phyloP scores from a whole-genome alignment of 352 stramenopile genomes.

The Phytophthora sp. region DNA sequence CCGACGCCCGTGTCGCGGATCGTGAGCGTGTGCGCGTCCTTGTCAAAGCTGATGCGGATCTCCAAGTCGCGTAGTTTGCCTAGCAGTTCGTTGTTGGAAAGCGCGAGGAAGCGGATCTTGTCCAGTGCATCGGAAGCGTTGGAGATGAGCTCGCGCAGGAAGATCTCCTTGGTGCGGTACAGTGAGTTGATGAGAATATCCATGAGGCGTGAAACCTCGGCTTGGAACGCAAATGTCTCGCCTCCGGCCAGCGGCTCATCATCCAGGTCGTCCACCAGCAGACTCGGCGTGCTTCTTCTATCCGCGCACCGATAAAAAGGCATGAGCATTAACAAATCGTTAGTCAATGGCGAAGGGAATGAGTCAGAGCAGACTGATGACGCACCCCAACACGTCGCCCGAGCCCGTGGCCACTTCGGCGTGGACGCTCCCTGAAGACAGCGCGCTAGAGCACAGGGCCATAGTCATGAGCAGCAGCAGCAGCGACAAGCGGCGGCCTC shows the following conservation, averaged over 20 bases:
- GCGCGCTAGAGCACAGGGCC: slow-evolving; percentile 42
- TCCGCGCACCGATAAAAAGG: slow-evolving; percentile 7
- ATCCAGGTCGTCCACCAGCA: slow-evolving; percentile 57
- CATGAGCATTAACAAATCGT: background rate
- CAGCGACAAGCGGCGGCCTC: slow-evolving; percentile 29
- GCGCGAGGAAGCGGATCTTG: slow-evolving; percentile 98
- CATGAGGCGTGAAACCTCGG: slow-evolving; percentile 98
- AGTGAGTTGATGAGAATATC: slow-evolving; percentile 99
- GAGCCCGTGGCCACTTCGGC: slow-evolving; percentile 47
- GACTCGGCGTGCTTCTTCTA: slow-evolving; percentile 41
- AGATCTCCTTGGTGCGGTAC: slow-evolving; percentile 98
- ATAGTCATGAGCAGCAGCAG: slow-evolving; percentile 49
- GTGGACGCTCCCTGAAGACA: slow-evolving; percentile 25
- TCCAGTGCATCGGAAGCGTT: slow-evolving; percentile 99
- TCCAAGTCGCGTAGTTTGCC: slow-evolving; percentile 92
- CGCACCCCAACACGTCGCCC: slow-evolving; percentile 52
- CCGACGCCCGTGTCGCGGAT: slow-evolving; percentile 98
- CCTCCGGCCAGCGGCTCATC: slow-evolving; percentile 48
- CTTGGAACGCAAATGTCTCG: slow-evolving; percentile 94
- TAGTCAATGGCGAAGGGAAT: background rate
- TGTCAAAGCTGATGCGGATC: slow-evolving; percentile 97
- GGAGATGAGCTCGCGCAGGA: slow-evolving; percentile 99
- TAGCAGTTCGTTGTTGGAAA: slow-evolving; percentile 90
- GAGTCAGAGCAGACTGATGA: background rate
- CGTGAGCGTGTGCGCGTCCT: slow-evolving; percentile 96